phyloP scores from a whole-genome alignment of 108 stramenopile genomes.

The Skeletonema costatum region DNA sequence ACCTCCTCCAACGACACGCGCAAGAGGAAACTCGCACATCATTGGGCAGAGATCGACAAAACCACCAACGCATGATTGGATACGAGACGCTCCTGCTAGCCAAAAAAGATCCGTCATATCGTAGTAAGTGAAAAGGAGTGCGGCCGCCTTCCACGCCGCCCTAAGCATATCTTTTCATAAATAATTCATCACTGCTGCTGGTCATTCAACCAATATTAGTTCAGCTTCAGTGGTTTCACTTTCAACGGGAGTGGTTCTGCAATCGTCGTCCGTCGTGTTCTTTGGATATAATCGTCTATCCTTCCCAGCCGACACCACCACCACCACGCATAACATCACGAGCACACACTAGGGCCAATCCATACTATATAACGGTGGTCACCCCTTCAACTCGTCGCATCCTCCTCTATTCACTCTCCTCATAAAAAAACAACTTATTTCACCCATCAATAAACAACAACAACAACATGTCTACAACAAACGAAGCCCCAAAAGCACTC shows the following conservation, averaged over 20 bases:
- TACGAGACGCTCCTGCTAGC: not conserved
- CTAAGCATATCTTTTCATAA: not conserved
- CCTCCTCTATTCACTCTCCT: not conserved
- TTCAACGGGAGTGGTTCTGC: too few species aligned
- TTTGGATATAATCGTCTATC: too few species aligned
- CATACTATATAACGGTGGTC: not conserved
- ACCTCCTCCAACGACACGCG: not conserved
- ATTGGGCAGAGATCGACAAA: not conserved
- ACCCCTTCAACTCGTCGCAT: not conserved
- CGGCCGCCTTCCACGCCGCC: not conserved
- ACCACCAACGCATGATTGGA: not conserved
- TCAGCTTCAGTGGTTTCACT: too few species aligned
- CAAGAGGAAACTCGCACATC: not conserved
- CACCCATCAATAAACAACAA: not conserved
- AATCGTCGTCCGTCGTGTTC: too few species aligned
- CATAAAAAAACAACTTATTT: not conserved
- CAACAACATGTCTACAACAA: not conserved
- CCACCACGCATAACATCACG: not conserved
- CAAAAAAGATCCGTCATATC: not conserved
- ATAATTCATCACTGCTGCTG: not conserved
- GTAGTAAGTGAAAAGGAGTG: not conserved
- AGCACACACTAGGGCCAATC: not conserved
- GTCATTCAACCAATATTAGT: too few species aligned
- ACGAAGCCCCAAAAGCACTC: conserved; percentile 6
- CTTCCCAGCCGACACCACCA: not conserved